Percentiles rank a stretch among this genome's conserved stretches.
phyloP scores from a whole-genome alignment of 2,329 filamentous ascomycete species.

The Colletotrichum caudatum region DNA sequence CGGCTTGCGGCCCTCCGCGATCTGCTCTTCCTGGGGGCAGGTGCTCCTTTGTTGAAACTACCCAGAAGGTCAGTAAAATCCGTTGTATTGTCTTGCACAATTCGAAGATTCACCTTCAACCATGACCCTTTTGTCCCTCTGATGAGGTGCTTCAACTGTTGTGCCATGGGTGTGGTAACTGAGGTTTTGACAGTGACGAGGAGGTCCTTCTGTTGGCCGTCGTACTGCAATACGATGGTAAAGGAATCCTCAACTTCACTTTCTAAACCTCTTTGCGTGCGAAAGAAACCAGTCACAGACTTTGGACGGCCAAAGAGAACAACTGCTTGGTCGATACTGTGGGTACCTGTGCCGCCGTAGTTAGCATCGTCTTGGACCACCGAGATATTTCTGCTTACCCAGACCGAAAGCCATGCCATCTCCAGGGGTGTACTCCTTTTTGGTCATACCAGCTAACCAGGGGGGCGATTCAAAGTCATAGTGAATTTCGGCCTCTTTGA shows the following conservation, averaged over 20 bases:
- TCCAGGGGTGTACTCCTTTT: slow-evolving; percentile 52
- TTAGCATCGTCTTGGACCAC: background rate
- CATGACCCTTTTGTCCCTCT: slow-evolving; percentile 68
- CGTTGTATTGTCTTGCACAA: background rate
- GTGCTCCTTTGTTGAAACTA: slow-evolving; percentile 45
- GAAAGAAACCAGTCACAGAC: slow-evolving; percentile 68
- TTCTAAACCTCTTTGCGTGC: slow-evolving; percentile 62
- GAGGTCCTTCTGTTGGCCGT: slow-evolving; percentile 55
- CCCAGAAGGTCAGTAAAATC: slow-evolving; percentile 1
- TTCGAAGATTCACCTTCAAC: slow-evolving; percentile 50
- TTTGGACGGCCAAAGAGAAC: slow-evolving; percentile 68
- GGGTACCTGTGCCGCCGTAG: slow-evolving; percentile 58
- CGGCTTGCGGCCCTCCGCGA: slow-evolving; percentile 46
- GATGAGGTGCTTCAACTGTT: slow-evolving; percentile 73
- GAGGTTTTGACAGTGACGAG: slow-evolving; percentile 71
- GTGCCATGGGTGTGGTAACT: slow-evolving; percentile 68
- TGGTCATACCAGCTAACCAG: slow-evolving; percentile 52
- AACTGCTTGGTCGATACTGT: slow-evolving; percentile 72
- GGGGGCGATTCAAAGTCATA: slow-evolving; percentile 66
- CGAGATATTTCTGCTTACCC: slow-evolving; percentile 44
- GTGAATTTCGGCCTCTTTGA: slow-evolving; percentile 75
- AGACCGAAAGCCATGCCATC: slow-evolving; percentile 58
- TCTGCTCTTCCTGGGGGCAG: slow-evolving; percentile 53
- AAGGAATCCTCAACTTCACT: slow-evolving; percentile 59
- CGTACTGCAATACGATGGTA: slow-evolving; percentile 72